Evolutionary conservation across 1,139 yeast species (phyloP).

Genomic region (Debaryomyces coudertii): DNA sequence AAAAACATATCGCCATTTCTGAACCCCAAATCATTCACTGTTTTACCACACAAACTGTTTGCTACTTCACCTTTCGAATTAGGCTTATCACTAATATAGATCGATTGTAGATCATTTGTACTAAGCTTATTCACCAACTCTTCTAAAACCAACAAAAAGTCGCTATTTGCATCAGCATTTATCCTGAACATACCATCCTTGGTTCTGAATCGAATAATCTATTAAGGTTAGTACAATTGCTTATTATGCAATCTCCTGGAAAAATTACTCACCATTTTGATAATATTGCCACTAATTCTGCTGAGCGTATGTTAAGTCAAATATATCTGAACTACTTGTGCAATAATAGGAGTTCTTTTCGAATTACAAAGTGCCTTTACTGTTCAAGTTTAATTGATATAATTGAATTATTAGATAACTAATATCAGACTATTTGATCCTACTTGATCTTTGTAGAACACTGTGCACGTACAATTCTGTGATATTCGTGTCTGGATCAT

Average conservation of each 20-base stretch:
- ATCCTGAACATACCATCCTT: constrained; percentile 83
- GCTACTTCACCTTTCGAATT: constrained; percentile 51
- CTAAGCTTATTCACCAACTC: constrained; percentile 42
- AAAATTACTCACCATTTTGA: constrained; percentile 7
- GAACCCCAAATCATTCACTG: constrained; percentile 57
- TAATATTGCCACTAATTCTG: constrained; percentile 8
- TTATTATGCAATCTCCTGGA: neutral
- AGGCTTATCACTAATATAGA: constrained; percentile 51
- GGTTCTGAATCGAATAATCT: constrained; percentile 71
- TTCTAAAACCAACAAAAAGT: constrained; percentile 53
- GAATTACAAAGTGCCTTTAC: neutral
- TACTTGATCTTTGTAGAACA: neutral
- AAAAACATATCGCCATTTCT: constrained; percentile 86
- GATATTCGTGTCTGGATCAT: neutral
- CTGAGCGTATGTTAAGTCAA: neutral
- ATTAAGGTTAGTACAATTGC: constrained; percentile 8
- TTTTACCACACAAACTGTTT: constrained; percentile 43
- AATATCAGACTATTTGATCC: neutral
- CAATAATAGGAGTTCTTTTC: neutral
- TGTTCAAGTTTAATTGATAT: neutral
- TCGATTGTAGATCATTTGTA: constrained; percentile 32
- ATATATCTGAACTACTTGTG: neutral
- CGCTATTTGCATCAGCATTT: constrained; percentile 48
- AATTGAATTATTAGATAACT: neutral
- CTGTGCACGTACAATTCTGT: neutral